phyloP scores from a whole-genome alignment of 305 asterid species.

The Stenogyne calaminthoides region DNA sequence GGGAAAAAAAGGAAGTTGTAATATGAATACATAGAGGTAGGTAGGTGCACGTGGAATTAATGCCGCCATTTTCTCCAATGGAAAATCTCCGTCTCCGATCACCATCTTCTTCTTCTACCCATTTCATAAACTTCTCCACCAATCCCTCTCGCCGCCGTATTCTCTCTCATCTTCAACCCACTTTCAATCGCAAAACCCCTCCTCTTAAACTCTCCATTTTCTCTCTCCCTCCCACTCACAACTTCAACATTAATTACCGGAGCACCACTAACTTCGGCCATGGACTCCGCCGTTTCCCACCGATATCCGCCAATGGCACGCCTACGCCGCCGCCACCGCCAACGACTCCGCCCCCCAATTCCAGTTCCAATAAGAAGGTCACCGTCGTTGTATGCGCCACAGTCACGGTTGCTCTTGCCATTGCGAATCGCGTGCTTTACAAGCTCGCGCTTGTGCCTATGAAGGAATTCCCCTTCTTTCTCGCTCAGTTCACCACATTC shows the following conservation, averaged over 20 bases:
- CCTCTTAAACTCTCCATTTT: constrained; percentile 26
- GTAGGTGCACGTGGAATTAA: constrained; percentile 16
- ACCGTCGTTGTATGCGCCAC: constrained; percentile 52
- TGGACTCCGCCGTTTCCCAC: constrained; percentile 27
- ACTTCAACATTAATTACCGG: constrained; percentile 21
- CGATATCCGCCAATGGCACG: constrained; percentile 31
- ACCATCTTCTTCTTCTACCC: constrained; percentile 14
- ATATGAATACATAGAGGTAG: not conserved
- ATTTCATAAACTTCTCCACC: constrained; percentile 14
- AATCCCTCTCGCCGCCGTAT: not conserved
- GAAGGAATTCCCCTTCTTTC: constrained; percentile 82
- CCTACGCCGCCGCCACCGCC: constrained; percentile 27
- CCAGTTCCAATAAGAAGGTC: constrained; percentile 26
- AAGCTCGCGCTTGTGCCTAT: constrained; percentile 87
- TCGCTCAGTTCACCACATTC: constrained; percentile 77
- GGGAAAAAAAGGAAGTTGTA: not conserved
- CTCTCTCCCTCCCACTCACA: constrained; percentile 20
- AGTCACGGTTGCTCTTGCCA: constrained; percentile 54
- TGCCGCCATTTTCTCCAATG: constrained; percentile 38
- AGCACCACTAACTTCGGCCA: not conserved
- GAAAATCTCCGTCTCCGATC: constrained; percentile 38
- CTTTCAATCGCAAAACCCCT: constrained; percentile 14
- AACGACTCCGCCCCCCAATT: constrained; percentile 22
- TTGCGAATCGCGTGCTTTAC: constrained; percentile 79
- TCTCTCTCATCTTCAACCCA: constrained; percentile 27